Base-by-base conservation (phyloP, 495 filamentous ascomycete genomes). In the Neurospora sp. region DNA sequence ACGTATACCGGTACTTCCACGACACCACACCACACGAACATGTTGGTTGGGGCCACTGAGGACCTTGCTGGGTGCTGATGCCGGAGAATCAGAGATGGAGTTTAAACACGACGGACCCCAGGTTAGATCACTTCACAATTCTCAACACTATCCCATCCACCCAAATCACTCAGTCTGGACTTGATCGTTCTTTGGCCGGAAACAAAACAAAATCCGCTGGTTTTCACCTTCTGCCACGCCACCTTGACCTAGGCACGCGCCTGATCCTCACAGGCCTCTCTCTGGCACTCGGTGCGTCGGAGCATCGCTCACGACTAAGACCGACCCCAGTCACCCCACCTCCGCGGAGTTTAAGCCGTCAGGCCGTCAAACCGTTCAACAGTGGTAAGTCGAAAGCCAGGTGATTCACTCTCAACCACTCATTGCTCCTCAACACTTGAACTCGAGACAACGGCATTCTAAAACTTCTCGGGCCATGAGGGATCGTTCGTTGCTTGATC, bases 221-320 rank as follows among this genome's bases (percentile, higher is more conserved):
- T 72, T 75, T 62, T 39, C 71, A 73, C 66, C 71, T 72, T 73
- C 70, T 66, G 70, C 73, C 41, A 70, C 72, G 73, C 69, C 66
- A 44, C 62, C 72, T 62, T 76, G 42, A 27, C 76, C 76, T 77
- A 76, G 74, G 74, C 78, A 76, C 78, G 79, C 79, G 79, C 75
- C 73, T 78, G 75, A 42, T 70, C 46, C 31, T 10, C 35, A 40
- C 46, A 48, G 71, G 74, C 39, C 70, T 74, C 70, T 39, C 70
- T 74, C 70, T 62, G 27, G 35, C 27, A 12, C 54, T 62, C 27
- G 27, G 54, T 59, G 44, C 4, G 23, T 62, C 54, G 27, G 54
- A 62, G 27, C 11, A 62, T 12, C 11, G 54, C 12, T 62, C 27
- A 20, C 70, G 23, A 48, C 39, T 1, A 31, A 31, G 40, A 39